Evolutionary conservation across 1,284 basidiomycete genomes (phyloP).

Genomic region (Porodaedalea pini): DNA sequence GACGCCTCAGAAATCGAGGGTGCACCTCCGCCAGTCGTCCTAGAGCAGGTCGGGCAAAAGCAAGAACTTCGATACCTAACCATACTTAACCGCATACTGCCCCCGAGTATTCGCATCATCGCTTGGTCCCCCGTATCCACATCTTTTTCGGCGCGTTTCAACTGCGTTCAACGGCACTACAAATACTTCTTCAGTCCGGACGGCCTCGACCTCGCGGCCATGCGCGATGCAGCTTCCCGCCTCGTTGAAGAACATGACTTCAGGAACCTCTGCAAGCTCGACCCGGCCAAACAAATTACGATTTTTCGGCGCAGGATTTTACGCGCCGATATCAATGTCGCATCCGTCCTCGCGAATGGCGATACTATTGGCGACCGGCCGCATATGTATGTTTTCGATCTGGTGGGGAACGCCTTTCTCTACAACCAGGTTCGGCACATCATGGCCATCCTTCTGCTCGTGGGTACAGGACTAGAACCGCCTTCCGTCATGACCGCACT

Average conservation of each 20-base stretch:
- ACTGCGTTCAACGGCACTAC: constrained; percentile 88
- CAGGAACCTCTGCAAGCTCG: constrained; percentile 94
- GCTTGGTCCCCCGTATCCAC: constrained; percentile 91
- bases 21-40: constrained; percentile 21
- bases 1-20: constrained; percentile 25
- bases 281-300: constrained; percentile 89
- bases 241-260: constrained; percentile 94
- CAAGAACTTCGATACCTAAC: constrained; percentile 76
- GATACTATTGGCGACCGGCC: not conserved
- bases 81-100: constrained; percentile 88
- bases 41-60: constrained; percentile 22
- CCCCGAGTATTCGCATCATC: constrained; percentile 85
- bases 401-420: constrained; percentile 86
- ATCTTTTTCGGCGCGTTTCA: constrained; percentile 85
- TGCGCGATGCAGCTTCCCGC: constrained; percentile 71
- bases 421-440: constrained; percentile 99
- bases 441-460: constrained; percentile 87
- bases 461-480: constrained; percentile 79
- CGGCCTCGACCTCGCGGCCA: constrained; percentile 66
- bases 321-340: constrained; percentile 56
- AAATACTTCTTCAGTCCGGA: constrained; percentile 89
- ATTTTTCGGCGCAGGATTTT: constrained; percentile 68
- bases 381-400: constrained; percentile 74
- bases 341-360: constrained; percentile 27
- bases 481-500: constrained; percentile 72